Evolutionary conservation across 139 green algal genomes (phyloP), one percentile per base, ranked within the genome.

Genomic region (Limnomonas spitsbergensis): DNA sequence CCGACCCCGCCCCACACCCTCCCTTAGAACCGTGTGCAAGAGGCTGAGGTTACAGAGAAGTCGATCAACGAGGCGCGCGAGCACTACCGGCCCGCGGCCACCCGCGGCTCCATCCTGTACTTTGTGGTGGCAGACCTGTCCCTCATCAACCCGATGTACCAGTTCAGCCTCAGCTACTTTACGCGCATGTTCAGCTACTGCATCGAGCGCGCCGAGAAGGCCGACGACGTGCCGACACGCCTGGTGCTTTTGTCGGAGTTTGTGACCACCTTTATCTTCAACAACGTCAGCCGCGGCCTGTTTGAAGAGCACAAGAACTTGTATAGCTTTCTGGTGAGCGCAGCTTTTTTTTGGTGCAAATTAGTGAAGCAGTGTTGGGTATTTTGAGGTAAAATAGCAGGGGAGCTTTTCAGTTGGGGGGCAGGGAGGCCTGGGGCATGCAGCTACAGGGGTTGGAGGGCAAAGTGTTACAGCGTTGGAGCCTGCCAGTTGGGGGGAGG

Each of bases 271-370:
- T 94, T 94, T 79, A 90, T 95, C 80, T 96, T 92, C 84, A 88
- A 84, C 76, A 94, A 91, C 71, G 88, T 97, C 14, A 89, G 88
- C 66, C 84, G 90, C 4, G 92, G 92, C 2, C 76, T 96, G 47
- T 94, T 96, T 83, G 92, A 92, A 84, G 86, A 92, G 79, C 92
- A 96, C 87, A 94, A 96, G 85, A 72, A 88, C 4, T 81, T 94
- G 32, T 96, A 92, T 83, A 82, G 80, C 35, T 93, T 95, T 83
- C 83, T 94, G 67, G 83, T 93, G 39, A 24, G 47, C 14, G n/a
- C n/a, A n/a, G n/a, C n/a, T n/a, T n/a, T n/a, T n/a, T n/a, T n/a
- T n/a, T n/a, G n/a, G 61, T 26, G 66, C n/a, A 72, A 26, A 36
- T 72, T n/a, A n/a, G n/a, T n/a, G n/a, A n/a, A n/a, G n/a, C n/a